Evolutionary conservation across 129 eudicot genomes (phyloP).

Genomic region (Oenanthe sinensis): DNA sequence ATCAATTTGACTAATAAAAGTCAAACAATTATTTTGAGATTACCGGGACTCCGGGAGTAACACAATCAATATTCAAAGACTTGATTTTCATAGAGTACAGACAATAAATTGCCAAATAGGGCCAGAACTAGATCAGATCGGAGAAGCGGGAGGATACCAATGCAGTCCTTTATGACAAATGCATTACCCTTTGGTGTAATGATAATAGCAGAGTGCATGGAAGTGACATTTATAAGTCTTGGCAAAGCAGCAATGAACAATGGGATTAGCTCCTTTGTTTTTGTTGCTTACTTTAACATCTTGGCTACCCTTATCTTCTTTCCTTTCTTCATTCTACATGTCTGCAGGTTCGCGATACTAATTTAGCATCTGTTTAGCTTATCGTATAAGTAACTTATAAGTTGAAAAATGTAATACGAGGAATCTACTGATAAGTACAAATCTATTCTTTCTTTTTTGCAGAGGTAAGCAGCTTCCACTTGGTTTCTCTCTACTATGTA

Average conservation of each 20-base stretch:
- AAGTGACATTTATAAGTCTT: background rate
- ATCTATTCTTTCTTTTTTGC: background rate
- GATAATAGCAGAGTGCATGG: background rate
- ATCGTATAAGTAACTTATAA: too few species aligned
- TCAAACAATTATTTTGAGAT: too few species aligned
- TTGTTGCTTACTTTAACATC: background rate
- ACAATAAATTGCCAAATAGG: too few species aligned
- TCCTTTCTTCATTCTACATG: background rate
- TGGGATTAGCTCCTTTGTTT: background rate
- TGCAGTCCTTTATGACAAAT: background rate
- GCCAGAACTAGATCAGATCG: too few species aligned
- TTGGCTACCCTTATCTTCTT: background rate
- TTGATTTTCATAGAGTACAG: too few species aligned
- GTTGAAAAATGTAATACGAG: background rate
- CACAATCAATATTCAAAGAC: too few species aligned
- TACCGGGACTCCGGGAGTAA: too few species aligned
- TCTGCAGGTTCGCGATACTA: background rate
- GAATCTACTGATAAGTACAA: background rate
- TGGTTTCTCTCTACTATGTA: conserved; percentile 29
- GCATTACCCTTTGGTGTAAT: background rate
- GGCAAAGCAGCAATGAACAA: background rate
- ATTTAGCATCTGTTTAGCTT: background rate
- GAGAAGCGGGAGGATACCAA: too few species aligned
- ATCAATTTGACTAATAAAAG: too few species aligned
- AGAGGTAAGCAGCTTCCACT: conserved; percentile 38